phyloP scores from a whole-genome alignment of 345 rosid genomes.

The Hibiscus tridactylites region DNA sequence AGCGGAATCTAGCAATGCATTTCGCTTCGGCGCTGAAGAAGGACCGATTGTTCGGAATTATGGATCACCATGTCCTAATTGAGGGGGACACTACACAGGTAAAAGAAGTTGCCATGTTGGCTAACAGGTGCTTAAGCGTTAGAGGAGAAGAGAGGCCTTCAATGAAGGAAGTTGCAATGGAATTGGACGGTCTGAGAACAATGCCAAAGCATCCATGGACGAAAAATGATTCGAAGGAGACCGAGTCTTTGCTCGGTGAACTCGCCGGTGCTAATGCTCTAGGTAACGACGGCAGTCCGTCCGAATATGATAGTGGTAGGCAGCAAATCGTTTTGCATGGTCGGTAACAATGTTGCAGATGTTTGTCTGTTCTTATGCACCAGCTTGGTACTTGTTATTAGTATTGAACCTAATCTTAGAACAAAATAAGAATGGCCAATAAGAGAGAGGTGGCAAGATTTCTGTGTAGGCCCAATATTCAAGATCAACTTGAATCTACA shows the following conservation, averaged over 20 bases:
- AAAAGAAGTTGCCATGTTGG: slow-evolving; percentile 1
- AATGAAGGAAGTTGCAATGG: slow-evolving; percentile 35
- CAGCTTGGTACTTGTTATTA: not conserved
- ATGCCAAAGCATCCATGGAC: slow-evolving; percentile 10
- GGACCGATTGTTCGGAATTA: slow-evolving; percentile 6
- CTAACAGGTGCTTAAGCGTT: slow-evolving; percentile 17
- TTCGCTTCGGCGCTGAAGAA: slow-evolving; percentile 19
- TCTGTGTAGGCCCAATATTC: too few species aligned
- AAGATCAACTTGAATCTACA: too few species aligned
- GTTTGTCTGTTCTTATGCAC: not conserved
- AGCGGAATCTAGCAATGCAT: slow-evolving; percentile 22
- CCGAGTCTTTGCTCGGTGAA: slow-evolving; percentile 7
- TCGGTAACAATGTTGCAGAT: not conserved
- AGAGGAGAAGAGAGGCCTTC: slow-evolving; percentile 26
- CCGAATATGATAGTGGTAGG: not conserved
- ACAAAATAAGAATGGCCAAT: too few species aligned
- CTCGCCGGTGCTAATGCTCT: not conserved
- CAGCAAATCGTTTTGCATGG: slow-evolving; percentile 4
- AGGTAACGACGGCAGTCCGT: not conserved
- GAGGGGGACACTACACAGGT: slow-evolving; percentile 12
- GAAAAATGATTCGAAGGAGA: slow-evolving; percentile 1
- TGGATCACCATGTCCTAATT: slow-evolving; percentile 9
- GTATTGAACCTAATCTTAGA: too few species aligned
- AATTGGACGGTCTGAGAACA: slow-evolving; percentile 16
- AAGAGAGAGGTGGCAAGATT: too few species aligned